Evolutionary conservation across 495 filamentous ascomycete genomes (phyloP).

Genomic region (Aspergillus indologenus): DNA sequence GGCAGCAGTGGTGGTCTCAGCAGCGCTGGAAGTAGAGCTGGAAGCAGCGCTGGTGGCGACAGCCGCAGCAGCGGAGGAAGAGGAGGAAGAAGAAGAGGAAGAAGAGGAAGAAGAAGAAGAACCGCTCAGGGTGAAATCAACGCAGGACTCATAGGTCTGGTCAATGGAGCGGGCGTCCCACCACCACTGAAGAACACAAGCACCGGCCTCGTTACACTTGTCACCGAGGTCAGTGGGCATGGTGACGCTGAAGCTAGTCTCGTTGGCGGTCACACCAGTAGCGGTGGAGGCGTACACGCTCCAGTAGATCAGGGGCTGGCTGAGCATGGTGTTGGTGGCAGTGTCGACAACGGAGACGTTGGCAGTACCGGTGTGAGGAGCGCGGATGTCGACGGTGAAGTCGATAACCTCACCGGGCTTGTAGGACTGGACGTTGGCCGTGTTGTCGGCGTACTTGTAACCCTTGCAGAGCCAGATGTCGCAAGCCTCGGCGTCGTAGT

Average conservation of each 20-base stretch:
- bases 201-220: slow-evolving; percentile 57
- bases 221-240: slow-evolving; percentile 57
- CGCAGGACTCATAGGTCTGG: slow-evolving; percentile 72
- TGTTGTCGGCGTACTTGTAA: slow-evolving; percentile 69
- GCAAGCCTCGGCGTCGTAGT: slow-evolving; percentile 58
- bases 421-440: slow-evolving; percentile 59
- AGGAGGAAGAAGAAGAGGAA: slow-evolving; percentile 9
- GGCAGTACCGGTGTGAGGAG: slow-evolving; percentile 62
- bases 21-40: slow-evolving; percentile 13
- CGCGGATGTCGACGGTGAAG: slow-evolving; percentile 57
- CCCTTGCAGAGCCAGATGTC: slow-evolving; percentile 71
- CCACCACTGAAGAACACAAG: slow-evolving; percentile 67
- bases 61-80: slow-evolving; percentile 12
- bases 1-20: slow-evolving; percentile 13
- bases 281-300: slow-evolving; percentile 51
- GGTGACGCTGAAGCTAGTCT: slow-evolving; percentile 63
- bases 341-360: slow-evolving; percentile 71
- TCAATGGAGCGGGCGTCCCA: slow-evolving; percentile 64
- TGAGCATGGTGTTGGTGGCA: slow-evolving; percentile 55
- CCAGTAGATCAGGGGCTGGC: slow-evolving; percentile 55
- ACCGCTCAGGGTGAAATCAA: slow-evolving; percentile 62
- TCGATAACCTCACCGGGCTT: slow-evolving; percentile 56
- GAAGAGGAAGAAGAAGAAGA: slow-evolving; percentile 22
- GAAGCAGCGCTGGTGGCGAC: slow-evolving; percentile 12
- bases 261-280: slow-evolving; percentile 48